phyloP scores from a whole-genome alignment of 169 alveolate genomes.

The Plasmodium yoelii region DNA sequence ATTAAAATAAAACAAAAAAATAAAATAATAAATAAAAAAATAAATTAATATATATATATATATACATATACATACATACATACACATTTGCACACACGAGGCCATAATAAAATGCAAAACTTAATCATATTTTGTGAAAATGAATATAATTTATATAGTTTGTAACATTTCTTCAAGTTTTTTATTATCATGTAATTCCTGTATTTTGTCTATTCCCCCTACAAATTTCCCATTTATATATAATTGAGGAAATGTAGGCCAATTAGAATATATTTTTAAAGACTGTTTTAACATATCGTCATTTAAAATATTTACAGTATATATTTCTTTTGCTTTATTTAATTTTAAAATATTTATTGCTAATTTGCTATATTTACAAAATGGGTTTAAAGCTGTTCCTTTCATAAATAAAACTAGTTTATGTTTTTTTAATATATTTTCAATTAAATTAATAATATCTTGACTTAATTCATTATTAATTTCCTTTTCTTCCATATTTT shows the following conservation, averaged over 20 bases:
- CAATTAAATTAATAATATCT: conserved; percentile 47
- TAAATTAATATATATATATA: too few relatives aligned
- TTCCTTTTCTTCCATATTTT: neutral
- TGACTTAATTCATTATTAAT: conserved; percentile 27
- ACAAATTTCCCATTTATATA: conserved; percentile 89
- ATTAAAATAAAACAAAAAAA: too few relatives aligned
- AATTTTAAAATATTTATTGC: conserved; percentile 84
- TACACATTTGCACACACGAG: too few relatives aligned
- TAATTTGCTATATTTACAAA: conserved; percentile 85
- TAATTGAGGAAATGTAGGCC: conserved; percentile 96
- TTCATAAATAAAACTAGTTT: conserved; percentile 86
- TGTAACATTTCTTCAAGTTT: conserved; percentile 85
- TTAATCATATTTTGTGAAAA: too few relatives aligned
- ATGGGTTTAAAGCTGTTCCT: conserved; percentile 88
- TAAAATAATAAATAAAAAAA: too few relatives aligned
- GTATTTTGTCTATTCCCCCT: conserved; percentile 93
- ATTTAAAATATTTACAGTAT: conserved; percentile 89
- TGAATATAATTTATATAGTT: neutral
- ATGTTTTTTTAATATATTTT: conserved; percentile 77
- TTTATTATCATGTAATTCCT: conserved; percentile 91
- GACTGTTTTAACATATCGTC: conserved; percentile 89
- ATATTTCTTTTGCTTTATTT: conserved; percentile 82
- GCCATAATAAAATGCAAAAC: too few relatives aligned
- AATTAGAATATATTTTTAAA: conserved; percentile 91
- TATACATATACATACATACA: too few relatives aligned